phyloP scores from a whole-genome alignment of 306 rosid species.

The Quercus bicolor region DNA sequence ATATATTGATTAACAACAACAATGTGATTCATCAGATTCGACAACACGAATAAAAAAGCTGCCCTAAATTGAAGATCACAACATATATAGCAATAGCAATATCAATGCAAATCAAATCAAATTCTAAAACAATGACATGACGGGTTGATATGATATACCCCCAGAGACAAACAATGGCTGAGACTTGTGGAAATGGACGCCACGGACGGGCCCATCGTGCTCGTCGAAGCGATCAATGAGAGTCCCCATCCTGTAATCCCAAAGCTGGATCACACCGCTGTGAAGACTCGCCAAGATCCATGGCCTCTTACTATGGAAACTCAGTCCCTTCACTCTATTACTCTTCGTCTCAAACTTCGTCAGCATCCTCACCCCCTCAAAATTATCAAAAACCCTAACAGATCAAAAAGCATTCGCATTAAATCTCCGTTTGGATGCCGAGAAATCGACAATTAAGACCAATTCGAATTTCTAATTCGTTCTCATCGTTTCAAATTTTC shows the following conservation, averaged over 20 bases:
- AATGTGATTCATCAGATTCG: background rate
- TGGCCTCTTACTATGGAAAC: constrained; percentile 92
- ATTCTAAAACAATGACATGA: no score
- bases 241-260: constrained; percentile 99
- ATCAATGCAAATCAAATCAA: background rate
- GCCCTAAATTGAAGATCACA: background rate
- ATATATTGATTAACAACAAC: background rate
- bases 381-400: constrained; percentile 12
- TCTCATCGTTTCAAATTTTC: background rate
- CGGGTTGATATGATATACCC: constrained; percentile 36
- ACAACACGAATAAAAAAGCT: background rate
- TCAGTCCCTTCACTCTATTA: constrained; percentile 95
- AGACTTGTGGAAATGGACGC: constrained; percentile 93
- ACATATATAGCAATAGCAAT: background rate
- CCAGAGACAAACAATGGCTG: constrained; percentile 97
- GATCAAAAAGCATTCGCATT: background rate
- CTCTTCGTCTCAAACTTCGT: constrained; percentile 98
- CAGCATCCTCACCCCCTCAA: constrained; percentile 63
- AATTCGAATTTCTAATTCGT: background rate
- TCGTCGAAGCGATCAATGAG: constrained; percentile 90
- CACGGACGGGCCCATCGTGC: constrained; percentile 96
- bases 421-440: background rate
- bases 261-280: constrained; percentile 97
- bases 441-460: background rate
- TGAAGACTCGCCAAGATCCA: constrained; percentile 99